A percentile compares a stretch with the other conserved stretches of the same genome.
phyloP scores from a whole-genome alignment of 495 filamentous ascomycete genomes.

The Neurospora sp. region DNA sequence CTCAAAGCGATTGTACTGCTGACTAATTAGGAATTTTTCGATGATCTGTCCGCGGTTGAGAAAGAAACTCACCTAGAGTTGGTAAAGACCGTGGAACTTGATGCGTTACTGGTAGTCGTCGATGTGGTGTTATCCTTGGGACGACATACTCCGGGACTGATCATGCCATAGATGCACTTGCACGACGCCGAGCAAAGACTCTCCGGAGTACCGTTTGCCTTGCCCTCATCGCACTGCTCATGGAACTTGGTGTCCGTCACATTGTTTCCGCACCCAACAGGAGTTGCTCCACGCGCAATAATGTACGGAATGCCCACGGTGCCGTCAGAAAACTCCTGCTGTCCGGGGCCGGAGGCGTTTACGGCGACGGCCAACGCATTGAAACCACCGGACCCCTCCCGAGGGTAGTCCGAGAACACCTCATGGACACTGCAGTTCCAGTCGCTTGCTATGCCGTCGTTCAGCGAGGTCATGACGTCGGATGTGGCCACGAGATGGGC shows the following conservation, averaged over 20 bases:
- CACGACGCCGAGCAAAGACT: conserved; percentile 35
- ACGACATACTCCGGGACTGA: conserved; percentile 18
- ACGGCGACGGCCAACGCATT: conserved; percentile 38
- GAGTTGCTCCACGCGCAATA: conserved; percentile 38
- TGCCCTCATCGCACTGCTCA: conserved; percentile 40
- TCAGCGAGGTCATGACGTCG: conserved; percentile 27
- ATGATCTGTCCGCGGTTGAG: no score
- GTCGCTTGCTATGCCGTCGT: conserved; percentile 31
- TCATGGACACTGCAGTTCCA: conserved; percentile 43
- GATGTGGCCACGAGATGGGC: conserved; percentile 37
- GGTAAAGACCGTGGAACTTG: conserved; percentile 6
- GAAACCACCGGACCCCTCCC: conserved; percentile 30
- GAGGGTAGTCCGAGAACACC: conserved; percentile 35
- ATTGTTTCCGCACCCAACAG: conserved; percentile 38
- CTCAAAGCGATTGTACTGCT: conserved; percentile 2
- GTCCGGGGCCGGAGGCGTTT: conserved; percentile 27
- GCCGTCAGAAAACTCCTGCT: conserved; percentile 31
- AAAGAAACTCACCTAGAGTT: conserved; percentile 12
- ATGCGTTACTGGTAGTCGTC: conserved; percentile 2
- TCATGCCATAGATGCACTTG: conserved; percentile 23
- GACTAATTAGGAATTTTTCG: not conserved
- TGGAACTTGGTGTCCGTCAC: conserved; percentile 25
- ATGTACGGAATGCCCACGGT: conserved; percentile 40
- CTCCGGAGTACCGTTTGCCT: conserved; percentile 23
- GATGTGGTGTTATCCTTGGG: conserved; percentile 12